Base-by-base conservation (phyloP, 1,284 basidiomycete species). In the Ustanciosporium gigantosporum region DNA sequence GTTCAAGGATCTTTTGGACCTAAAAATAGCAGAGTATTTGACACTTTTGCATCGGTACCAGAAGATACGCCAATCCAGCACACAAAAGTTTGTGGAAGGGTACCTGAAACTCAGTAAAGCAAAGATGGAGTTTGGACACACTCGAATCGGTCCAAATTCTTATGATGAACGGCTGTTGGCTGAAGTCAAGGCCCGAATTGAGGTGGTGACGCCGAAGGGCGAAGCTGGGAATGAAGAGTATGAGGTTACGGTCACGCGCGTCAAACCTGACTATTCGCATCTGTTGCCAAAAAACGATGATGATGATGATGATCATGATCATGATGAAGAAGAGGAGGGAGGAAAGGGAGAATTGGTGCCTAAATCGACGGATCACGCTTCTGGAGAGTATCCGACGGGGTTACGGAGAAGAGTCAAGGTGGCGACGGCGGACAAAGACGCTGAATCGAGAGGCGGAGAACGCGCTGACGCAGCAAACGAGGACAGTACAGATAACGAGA, bases 1-100 rank as follows among this genome's bases (percentile, higher is more conserved):
- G 27, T n/a, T 29, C n/a, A 19, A 9, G 9, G 32, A 35, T 19
- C 14, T 11, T 25, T 41, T 60, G 9, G 58, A 66, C 41, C 6
- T 21, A 11, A 41, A 62, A 20, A 57, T 59, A 6, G 53, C 36
- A 1, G 36, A 50, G 8, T 71, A 71, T 27, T 61, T 71, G 16
- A 62, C 49, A 6, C 51, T 49, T 15, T 45, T 71, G 2, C 66
- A 71, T 15, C 50, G 32, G 21, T 71, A 71, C 32, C 41, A 64
- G 29, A 31, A 36, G 15, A 44, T 45, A 0, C 50, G 56, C 0
- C 21, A 15, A 2, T 32, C 37, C 9, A 31, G 34, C 3, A 22
- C 40, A 9, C 25, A 46, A 4, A 15, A 35, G 2, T 46, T 68
- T 22, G 32, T 46, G 21, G 42, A 41, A 4, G 66, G 59, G 15